Evolutionary conservation across 495 filamentous ascomycete species (phyloP).

Genomic region (Cairneyella variabilis): DNA sequence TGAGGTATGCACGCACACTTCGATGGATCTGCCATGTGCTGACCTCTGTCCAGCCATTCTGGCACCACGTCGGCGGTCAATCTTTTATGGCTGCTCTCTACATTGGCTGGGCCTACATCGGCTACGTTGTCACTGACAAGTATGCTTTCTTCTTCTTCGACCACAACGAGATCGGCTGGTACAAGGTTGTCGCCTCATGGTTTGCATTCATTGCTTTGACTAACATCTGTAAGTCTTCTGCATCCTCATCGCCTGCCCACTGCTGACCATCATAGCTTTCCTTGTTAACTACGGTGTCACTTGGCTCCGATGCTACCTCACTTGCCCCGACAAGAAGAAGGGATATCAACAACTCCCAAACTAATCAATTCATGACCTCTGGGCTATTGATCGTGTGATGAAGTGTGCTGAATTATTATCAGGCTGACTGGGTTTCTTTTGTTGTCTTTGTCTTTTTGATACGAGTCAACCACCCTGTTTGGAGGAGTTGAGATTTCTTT

Average conservation of each 20-base stretch:
- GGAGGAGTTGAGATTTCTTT: not conserved
- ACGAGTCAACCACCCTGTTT: not conserved
- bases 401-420: not conserved
- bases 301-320: constrained; percentile 39
- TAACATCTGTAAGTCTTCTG: constrained; percentile 31
- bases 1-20: constrained; percentile 30
- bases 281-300: constrained; percentile 39
- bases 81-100: constrained; percentile 36
- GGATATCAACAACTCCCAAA: constrained; percentile 20
- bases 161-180: constrained; percentile 29
- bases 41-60: constrained; percentile 4
- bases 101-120: constrained; percentile 44
- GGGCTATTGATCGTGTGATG: not conserved
- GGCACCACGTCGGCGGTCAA: constrained; percentile 32
- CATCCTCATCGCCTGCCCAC: not conserved
- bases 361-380: constrained; percentile 5
- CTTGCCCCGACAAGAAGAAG: constrained; percentile 7
- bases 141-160: constrained; percentile 49
- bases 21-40: not conserved
- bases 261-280: constrained; percentile 35
- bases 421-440: not conserved
- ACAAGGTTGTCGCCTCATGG: constrained; percentile 33
- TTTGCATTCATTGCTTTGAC: constrained; percentile 32
- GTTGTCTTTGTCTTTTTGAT: not conserved
- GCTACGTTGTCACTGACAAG: constrained; percentile 40